phyloP scores from a whole-genome alignment of 352 stramenopile species.

The Phytophthora megakarya region DNA sequence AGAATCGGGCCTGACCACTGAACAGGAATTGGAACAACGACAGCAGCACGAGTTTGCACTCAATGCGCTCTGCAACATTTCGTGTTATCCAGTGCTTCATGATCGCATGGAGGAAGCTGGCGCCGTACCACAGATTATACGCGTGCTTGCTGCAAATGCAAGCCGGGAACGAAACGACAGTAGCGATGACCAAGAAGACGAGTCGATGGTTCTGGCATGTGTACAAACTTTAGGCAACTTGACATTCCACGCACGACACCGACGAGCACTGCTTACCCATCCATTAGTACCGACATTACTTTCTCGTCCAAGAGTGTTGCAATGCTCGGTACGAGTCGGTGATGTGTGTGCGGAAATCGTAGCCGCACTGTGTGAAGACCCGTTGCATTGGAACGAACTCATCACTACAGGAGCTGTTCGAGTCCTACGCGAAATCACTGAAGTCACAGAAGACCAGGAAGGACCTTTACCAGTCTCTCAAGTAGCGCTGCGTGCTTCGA shows the following conservation, averaged over 20 bases:
- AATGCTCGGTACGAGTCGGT: slow-evolving; percentile 44
- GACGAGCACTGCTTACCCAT: slow-evolving; percentile 63
- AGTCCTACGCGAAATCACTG: slow-evolving; percentile 56
- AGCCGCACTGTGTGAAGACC: slow-evolving; percentile 71
- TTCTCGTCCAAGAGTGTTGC: slow-evolving; percentile 39
- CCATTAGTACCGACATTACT: slow-evolving; percentile 57
- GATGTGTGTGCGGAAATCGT: slow-evolving; percentile 71
- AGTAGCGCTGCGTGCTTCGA: slow-evolving; percentile 48
- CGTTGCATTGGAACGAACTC: slow-evolving; percentile 52
- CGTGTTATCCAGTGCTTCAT: slow-evolving; percentile 60
- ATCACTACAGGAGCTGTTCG: slow-evolving; percentile 56
- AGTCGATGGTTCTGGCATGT: slow-evolving; percentile 64
- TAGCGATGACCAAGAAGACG: slow-evolving; percentile 27
- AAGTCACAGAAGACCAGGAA: slow-evolving; percentile 29
- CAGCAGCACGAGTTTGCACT: slow-evolving; percentile 76
- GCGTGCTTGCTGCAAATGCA: slow-evolving; percentile 43
- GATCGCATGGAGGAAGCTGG: slow-evolving; percentile 73
- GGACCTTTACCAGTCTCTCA: slow-evolving; percentile 12
- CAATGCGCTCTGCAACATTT: slow-evolving; percentile 84
- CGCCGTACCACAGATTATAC: slow-evolving; percentile 54
- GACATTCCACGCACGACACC: slow-evolving; percentile 61
- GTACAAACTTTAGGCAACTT: slow-evolving; percentile 77
- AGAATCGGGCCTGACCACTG: slow-evolving; percentile 2
- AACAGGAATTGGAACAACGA: slow-evolving; percentile 52
- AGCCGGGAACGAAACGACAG: background rate